Percentiles rank a stretch among this genome's conserved stretches.
These are phyloP conservation scores for Picea glauca DNA, from an alignment of 75 land plant species.

Conservation along the genomic window DNA sequence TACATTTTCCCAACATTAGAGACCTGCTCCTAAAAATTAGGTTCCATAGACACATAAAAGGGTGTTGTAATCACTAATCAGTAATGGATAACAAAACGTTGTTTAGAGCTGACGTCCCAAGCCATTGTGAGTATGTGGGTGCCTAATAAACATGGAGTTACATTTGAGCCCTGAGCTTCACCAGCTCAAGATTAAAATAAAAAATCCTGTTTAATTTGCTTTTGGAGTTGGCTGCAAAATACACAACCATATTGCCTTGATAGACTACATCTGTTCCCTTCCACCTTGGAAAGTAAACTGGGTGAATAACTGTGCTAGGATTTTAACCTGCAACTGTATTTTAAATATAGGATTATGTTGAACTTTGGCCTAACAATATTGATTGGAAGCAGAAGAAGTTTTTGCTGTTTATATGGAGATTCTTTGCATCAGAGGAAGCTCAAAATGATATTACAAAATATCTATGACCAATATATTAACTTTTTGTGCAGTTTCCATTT, in stretches of 20 bases:
- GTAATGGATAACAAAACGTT: too few relatives aligned
- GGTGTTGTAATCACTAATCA: too few relatives aligned
- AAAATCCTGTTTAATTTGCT: not conserved
- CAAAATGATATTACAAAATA: not conserved
- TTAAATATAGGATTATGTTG: not conserved
- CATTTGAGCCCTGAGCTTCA: too few relatives aligned
- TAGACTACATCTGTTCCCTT: not conserved
- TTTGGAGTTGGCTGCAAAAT: constrained; percentile 1
- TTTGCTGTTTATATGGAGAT: not conserved
- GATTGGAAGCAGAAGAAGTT: too few relatives aligned
- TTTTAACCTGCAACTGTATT: not conserved
- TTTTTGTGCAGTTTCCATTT: constrained; percentile 82
- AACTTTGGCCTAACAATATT: not conserved
- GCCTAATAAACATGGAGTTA: too few relatives aligned
- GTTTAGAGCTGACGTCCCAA: too few relatives aligned
- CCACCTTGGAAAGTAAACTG: not conserved
- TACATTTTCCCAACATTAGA: too few relatives aligned
- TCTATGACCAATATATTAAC: not conserved
- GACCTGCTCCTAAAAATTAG: too few relatives aligned
- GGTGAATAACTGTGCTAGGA: not conserved
- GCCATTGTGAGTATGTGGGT: too few relatives aligned
- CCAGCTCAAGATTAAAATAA: too few relatives aligned
- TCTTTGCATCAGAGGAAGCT: not conserved
- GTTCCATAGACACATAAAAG: too few relatives aligned
- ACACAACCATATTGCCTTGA: not conserved